A percentile compares a stretch with the other conserved stretches of the same genome.
phyloP scores from a whole-genome alignment of 495 filamentous ascomycete genomes.

The Aspergillus carlsbadensis region DNA sequence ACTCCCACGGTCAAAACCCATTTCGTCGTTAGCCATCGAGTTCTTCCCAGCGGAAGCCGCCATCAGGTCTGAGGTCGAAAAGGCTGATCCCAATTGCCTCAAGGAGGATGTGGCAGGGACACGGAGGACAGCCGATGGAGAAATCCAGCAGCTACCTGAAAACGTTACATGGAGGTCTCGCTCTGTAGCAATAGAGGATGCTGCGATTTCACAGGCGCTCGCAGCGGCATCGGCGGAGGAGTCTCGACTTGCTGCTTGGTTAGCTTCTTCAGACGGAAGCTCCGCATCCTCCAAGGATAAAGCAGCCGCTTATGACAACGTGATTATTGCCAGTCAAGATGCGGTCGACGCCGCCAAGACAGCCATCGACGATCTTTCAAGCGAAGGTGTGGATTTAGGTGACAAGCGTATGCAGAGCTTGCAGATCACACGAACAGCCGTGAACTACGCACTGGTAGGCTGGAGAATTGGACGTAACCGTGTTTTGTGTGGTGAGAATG shows the following conservation, averaged over 20 bases:
- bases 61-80: constrained; percentile 65
- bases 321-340: constrained; percentile 89
- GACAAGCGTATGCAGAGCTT: constrained; percentile 89
- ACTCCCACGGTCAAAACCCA: constrained; percentile 76
- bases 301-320: constrained; percentile 85
- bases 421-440: constrained; percentile 86
- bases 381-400: constrained; percentile 79
- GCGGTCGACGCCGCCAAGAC: constrained; percentile 89
- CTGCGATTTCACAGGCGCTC: constrained; percentile 78
- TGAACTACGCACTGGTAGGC: constrained; percentile 88
- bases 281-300: constrained; percentile 51
- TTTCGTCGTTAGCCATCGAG: constrained; percentile 72
- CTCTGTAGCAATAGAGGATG: constrained; percentile 87
- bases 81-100: constrained; percentile 68
- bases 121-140: constrained; percentile 49
- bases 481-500: constrained; percentile 74
- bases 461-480: constrained; percentile 95
- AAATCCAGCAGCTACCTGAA: constrained; percentile 61
- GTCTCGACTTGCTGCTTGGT: constrained; percentile 49
- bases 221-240: constrained; percentile 55
- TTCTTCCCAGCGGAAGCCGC: constrained; percentile 65
- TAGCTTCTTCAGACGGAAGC: constrained; percentile 35
- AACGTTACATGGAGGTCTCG: constrained; percentile 85
- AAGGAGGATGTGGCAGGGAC: constrained; percentile 60
- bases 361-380: constrained; percentile 83